Evolutionary conservation across 768 basidiomycete species (phyloP), one percentile per base, ranked within the genome.

Genomic region (Leucosporidium creatinivorum): DNA sequence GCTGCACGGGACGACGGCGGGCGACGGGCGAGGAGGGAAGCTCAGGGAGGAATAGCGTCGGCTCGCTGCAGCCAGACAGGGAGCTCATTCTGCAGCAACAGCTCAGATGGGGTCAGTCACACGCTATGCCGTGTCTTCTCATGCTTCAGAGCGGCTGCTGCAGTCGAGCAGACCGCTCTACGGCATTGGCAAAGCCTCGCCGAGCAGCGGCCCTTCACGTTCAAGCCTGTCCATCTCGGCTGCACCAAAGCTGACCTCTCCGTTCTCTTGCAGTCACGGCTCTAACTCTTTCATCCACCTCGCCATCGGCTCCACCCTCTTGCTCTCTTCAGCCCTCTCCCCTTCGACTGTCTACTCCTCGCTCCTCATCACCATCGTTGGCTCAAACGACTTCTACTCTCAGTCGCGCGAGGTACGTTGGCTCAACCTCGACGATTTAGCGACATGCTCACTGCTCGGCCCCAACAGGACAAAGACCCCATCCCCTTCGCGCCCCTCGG

Each of bases 321-420:
- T 70, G 19, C 61, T 73, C 19, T 62, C 70, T 7, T 52, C 50
- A 15, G 68, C 57, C 82, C 81, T 60, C 84, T 84, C 26, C 73
- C 78, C 36, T 69, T 10, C 61, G 0, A 28, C n/a, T 71, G 78
- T 56, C 72, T 85, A 73, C 77, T 79, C 44, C 77, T 80, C 54
- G 70, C 80, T 94, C 65, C 84, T 89, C 72, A 86, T 97, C 69
- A 84, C 84, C 49, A 88, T 97, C 72, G 85, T 87, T 31, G 94
- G 92, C 15, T 92, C 92, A 78, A 98, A 99, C 75, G 96, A 98
- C 77, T 99, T 98, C 75, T 98, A 99, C 80, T 96, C 93, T 6
- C 96, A 98, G 75, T 82, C 88, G 64, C 85, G 86, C 61, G 86
- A 89, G 82, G 93, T 90, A 64, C 31, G 19, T 15, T 48, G 52